Evolutionary conservation across 768 basidiomycete genomes (phyloP).

Genomic region (Tricholoma terreum): DNA sequence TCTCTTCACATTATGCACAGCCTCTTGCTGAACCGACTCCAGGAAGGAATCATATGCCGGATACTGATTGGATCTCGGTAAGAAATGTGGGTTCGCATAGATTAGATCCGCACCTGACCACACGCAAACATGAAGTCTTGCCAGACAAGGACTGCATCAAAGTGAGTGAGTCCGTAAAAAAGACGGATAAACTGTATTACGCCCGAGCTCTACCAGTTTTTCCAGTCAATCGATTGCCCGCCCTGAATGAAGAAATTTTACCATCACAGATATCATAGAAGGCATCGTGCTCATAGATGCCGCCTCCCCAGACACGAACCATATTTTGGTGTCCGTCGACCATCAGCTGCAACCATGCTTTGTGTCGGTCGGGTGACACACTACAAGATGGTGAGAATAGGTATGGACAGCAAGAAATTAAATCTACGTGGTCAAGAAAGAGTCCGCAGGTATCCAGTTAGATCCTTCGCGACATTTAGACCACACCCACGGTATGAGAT

Average conservation of each 20-base stretch:
- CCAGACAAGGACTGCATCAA: slow-evolving; percentile 78
- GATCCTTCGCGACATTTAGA: slow-evolving; percentile 45
- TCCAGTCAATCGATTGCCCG: background rate
- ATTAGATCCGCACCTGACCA: slow-evolving; percentile 58
- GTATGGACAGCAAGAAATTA: background rate
- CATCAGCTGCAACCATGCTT: slow-evolving; percentile 79
- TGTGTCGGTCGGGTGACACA: slow-evolving; percentile 55
- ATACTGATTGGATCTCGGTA: slow-evolving; percentile 47
- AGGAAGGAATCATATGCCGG: slow-evolving; percentile 84
- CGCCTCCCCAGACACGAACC: slow-evolving; percentile 93
- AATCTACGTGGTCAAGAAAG: slow-evolving; percentile 76
- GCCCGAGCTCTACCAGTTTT: slow-evolving; percentile 54
- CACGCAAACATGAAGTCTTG: slow-evolving; percentile 98
- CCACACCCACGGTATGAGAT: background rate
- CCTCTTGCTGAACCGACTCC: slow-evolving; percentile 72
- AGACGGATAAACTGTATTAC: slow-evolving; percentile 29
- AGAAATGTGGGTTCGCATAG: background rate
- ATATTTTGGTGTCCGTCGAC: slow-evolving; percentile 92
- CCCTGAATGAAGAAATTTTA: slow-evolving; percentile 23
- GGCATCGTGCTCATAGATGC: slow-evolving; percentile 76
- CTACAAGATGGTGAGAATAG: slow-evolving; percentile 22
- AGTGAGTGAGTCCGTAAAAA: slow-evolving; percentile 6
- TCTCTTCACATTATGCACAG: slow-evolving; percentile 78
- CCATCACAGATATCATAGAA: slow-evolving; percentile 89
- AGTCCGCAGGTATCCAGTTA: slow-evolving; percentile 95